Percentiles rank a stretch among this genome's conserved stretches.
These are phyloP conservation scores for Talaromyces funiculosus DNA, from an alignment of 2,329 filamentous ascomycete species.

Conservation along the genomic window DNA sequence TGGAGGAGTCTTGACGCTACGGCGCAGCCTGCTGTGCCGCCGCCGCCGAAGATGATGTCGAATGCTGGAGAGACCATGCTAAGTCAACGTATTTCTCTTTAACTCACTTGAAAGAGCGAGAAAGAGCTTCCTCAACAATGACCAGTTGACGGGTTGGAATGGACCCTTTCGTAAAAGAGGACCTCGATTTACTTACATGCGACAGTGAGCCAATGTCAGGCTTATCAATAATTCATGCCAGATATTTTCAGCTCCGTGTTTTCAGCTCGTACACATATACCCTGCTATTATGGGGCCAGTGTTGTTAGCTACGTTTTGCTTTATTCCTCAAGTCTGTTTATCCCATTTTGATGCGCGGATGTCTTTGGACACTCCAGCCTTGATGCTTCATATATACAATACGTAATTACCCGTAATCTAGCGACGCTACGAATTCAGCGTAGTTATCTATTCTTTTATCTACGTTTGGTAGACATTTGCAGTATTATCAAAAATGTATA, in stretches of 20 bases:
- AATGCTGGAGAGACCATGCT: too few relatives aligned
- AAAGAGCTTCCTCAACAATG: too few relatives aligned
- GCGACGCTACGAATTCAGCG: not conserved
- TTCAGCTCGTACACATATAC: too few relatives aligned
- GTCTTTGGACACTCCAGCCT: too few relatives aligned
- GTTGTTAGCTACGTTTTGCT: too few relatives aligned
- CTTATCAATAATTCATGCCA: not conserved
- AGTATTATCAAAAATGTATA: not conserved
- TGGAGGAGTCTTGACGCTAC: conserved; percentile 72
- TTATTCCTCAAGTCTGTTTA: too few relatives aligned
- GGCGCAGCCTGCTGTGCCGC: conserved; percentile 79
- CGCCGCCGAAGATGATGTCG: conserved; percentile 63
- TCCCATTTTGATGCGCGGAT: too few relatives aligned
- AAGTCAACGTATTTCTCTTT: too few relatives aligned
- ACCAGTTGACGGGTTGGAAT: too few relatives aligned
- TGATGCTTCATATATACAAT: not conserved
- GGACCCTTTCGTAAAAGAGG: not conserved
- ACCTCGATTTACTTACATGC: not conserved
- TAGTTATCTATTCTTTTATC: not conserved
- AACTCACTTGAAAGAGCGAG: too few relatives aligned
- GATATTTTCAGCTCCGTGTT: not conserved
- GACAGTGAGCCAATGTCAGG: not conserved
- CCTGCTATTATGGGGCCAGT: too few relatives aligned
- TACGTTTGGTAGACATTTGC: not conserved
- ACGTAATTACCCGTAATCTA: not conserved